Conservation (phyloP, 371 early-diverging fungal species). For the Coemansia sp. region DNA sequence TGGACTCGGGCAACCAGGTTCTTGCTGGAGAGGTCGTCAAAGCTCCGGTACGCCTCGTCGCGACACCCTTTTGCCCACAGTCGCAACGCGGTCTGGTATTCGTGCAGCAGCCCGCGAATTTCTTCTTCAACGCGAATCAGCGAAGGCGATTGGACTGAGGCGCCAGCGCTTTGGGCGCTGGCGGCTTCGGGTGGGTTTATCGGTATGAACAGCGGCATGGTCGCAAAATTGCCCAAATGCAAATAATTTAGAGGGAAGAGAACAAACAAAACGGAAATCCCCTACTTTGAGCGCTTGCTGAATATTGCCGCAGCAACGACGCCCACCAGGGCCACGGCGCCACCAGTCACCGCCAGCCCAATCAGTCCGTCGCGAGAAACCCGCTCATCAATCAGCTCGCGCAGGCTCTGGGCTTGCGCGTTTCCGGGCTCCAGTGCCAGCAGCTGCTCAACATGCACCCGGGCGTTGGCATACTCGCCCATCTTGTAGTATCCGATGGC, state of each 20-base stretch:
- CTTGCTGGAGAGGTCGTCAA: constrained; percentile 12
- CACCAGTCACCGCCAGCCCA: constrained; percentile 88
- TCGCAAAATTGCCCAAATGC: neutral
- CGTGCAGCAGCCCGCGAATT: constrained; percentile 18
- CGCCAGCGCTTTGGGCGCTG: neutral
- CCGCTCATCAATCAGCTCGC: constrained; percentile 78
- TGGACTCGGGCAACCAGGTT: constrained; percentile 12
- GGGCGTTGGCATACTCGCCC: constrained; percentile 79
- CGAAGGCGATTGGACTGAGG: neutral
- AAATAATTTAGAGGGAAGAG: too few species aligned
- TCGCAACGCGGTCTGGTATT: constrained; percentile 23
- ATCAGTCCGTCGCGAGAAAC: constrained; percentile 84
- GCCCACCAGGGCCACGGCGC: constrained; percentile 67
- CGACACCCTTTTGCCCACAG: constrained; percentile 19
- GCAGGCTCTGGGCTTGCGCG: constrained; percentile 73
- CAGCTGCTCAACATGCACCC: constrained; percentile 73
- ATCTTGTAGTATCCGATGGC: constrained; percentile 89
- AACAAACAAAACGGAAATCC: neutral
- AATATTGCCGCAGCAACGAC: constrained; percentile 49
- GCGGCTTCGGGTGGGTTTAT: constrained; percentile 25
- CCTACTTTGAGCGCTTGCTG: constrained; percentile 28
- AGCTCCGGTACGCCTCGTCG: constrained; percentile 12
- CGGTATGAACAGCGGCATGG: constrained; percentile 37
- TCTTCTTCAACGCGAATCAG: constrained; percentile 28
- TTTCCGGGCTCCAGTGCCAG: constrained; percentile 83